A percentile compares a stretch with the other conserved stretches of the same genome.
Evolutionary conservation across 1,284 basidiomycete species (phyloP).

Genomic region (Pseudozyma flocculosa): DNA sequence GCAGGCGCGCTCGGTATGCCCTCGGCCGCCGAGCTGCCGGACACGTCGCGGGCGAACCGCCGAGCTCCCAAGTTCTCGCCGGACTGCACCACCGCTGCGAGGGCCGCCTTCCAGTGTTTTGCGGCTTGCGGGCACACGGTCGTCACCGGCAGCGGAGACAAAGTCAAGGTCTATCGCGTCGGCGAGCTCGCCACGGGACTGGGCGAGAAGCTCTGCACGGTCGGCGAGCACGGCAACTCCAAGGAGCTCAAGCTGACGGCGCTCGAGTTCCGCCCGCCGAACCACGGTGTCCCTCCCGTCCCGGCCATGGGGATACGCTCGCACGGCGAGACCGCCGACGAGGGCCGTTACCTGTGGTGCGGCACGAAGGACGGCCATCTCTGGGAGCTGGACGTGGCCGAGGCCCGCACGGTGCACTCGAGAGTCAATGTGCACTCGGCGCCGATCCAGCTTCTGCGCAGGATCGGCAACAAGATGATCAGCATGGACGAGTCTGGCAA

Average conservation of each 20-base stretch:
- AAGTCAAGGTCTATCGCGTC: slow-evolving; percentile 43
- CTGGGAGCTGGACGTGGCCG: slow-evolving; percentile 48
- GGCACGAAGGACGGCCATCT: slow-evolving; percentile 48
- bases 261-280: slow-evolving; percentile 35
- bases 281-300: slow-evolving; percentile 15
- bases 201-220: slow-evolving; percentile 38
- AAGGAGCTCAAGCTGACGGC: slow-evolving; percentile 41
- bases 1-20: slow-evolving; percentile 22
- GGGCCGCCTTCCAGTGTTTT: slow-evolving; percentile 31
- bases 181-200: slow-evolving; percentile 24
- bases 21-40: slow-evolving; percentile 18
- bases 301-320: slow-evolving; percentile 12
- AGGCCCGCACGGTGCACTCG: slow-evolving; percentile 23
- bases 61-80: slow-evolving; percentile 30
- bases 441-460: slow-evolving; percentile 37
- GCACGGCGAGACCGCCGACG: slow-evolving; percentile 30
- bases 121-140: slow-evolving; percentile 36
- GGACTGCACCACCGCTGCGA: slow-evolving; percentile 23
- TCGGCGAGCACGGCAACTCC: slow-evolving; percentile 25
- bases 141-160: slow-evolving; percentile 37
- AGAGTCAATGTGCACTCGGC: slow-evolving; percentile 41
- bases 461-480: slow-evolving; percentile 47
- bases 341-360: slow-evolving; percentile 52
- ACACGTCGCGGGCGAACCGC: slow-evolving; percentile 33
- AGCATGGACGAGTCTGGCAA: slow-evolving; percentile 54